A percentile compares a stretch with the other conserved stretches of the same genome.
Evolutionary conservation across 1,284 basidiomycete genomes (phyloP).

Genomic region (Ganoderma leucocontextum): DNA sequence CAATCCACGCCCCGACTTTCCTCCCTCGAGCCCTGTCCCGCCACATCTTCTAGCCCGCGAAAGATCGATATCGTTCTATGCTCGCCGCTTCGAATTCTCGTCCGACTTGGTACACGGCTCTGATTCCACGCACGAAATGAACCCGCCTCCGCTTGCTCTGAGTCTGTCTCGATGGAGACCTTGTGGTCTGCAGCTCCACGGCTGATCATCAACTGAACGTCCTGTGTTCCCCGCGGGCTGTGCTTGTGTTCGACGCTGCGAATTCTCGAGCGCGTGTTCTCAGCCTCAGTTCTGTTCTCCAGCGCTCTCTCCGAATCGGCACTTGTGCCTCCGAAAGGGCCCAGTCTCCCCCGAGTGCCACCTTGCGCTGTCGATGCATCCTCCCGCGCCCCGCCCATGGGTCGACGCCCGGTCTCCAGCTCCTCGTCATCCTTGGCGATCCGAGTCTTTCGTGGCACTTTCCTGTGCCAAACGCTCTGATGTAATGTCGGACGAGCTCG

Average conservation of each 20-base stretch:
- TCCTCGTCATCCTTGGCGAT: conserved; percentile 10
- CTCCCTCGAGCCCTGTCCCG: background rate
- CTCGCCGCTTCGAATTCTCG: background rate
- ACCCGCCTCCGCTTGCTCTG: background rate
- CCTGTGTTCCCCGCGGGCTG: conserved; percentile 21
- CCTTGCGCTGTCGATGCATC: background rate
- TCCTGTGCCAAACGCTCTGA: background rate
- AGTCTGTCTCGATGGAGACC: conserved; percentile 26
- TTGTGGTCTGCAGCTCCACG: conserved; percentile 3
- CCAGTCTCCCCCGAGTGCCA: background rate
- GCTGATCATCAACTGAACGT: conserved; percentile 27
- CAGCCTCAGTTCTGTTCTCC: background rate
- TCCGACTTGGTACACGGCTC: background rate
- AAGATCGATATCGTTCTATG: background rate
- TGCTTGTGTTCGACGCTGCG: conserved; percentile 18
- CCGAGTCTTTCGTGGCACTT: conserved; percentile 8
- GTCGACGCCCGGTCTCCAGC: conserved; percentile 8
- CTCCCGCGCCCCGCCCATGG: conserved; percentile 3
- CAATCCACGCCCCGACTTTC: background rate
- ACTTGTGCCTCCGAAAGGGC: background rate
- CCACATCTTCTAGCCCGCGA: background rate
- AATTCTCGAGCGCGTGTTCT: background rate
- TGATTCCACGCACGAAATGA: background rate
- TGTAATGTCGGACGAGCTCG: background rate
- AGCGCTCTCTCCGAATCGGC: background rate